Evolutionary conservation across 1,284 basidiomycete genomes (phyloP).

Genomic region (Golubevia pallescens): DNA sequence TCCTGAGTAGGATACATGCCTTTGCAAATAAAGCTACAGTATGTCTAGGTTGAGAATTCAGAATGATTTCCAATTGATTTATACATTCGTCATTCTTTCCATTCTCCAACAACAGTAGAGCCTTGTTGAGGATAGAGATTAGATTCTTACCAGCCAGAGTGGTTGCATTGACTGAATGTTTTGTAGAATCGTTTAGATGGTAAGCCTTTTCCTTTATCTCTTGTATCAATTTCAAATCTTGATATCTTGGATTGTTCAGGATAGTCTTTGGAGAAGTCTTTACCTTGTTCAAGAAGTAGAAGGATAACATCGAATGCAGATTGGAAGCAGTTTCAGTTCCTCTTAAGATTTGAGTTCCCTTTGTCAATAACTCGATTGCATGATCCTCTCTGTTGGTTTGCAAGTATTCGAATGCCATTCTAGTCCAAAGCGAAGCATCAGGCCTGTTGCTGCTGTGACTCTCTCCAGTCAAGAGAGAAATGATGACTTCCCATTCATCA

Average conservation of each 20-base stretch:
- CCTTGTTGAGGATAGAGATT: constrained; percentile 18
- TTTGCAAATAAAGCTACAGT: constrained; percentile 52
- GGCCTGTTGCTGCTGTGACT: no score
- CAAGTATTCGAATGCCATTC: neutral
- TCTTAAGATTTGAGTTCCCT: neutral
- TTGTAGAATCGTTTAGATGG: neutral
- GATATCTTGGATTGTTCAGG: constrained; percentile 44
- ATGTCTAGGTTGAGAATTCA: constrained; percentile 30
- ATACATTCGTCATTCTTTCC: constrained; percentile 38
- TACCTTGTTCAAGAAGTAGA: neutral
- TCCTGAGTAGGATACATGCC: constrained; percentile 49
- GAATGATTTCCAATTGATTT: constrained; percentile 33
- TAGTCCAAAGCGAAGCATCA: no score
- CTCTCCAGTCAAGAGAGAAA: neutral
- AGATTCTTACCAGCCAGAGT: neutral
- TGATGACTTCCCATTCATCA: neutral
- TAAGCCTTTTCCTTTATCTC: constrained; percentile 5
- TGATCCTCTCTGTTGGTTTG: neutral
- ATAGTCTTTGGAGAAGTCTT: constrained; percentile 41
- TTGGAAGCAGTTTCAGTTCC: neutral
- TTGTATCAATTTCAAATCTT: constrained; percentile 35
- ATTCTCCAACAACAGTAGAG: constrained; percentile 27
- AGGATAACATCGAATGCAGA: neutral
- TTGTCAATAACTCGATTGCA: neutral
- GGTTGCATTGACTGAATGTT: neutral